These are phyloP conservation scores for Fonsecaea pugnacius DNA, from an alignment of 2,329 filamentous ascomycete species.

Conservation along the genomic window DNA sequence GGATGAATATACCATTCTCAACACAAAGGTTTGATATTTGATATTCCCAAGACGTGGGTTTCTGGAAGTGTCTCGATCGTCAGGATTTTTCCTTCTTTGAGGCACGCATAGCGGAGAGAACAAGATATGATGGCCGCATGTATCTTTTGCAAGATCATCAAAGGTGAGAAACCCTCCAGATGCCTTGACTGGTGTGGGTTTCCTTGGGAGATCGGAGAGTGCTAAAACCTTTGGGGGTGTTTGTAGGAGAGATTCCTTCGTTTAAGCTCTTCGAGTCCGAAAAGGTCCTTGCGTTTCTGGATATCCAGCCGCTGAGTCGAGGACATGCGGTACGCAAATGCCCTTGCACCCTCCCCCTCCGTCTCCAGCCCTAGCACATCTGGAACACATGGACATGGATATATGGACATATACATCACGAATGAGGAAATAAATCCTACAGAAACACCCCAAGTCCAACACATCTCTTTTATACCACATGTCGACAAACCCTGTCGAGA, in stretches of 20 bases:
- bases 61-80: neutral
- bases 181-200: too few species aligned
- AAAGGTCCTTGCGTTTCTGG: conserved; percentile 92
- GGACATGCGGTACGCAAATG: conserved; percentile 75
- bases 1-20: neutral
- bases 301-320: conserved; percentile 85
- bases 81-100: neutral
- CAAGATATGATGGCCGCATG: conserved; percentile 61
- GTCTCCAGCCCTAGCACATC: too few species aligned
- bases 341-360: neutral
- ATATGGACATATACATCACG: too few species aligned
- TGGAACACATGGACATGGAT: neutral
- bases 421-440: too few species aligned
- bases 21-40: neutral
- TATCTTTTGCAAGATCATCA: conserved; percentile 98
- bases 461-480: too few species aligned
- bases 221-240: neutral
- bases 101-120: conserved; percentile 18
- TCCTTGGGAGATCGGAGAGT: neutral
- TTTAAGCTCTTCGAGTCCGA: conserved; percentile 96
- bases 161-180: conserved; percentile 61
- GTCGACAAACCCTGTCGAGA: too few species aligned
- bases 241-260: conserved; percentile 84
- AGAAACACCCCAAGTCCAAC: too few species aligned
- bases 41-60: neutral